These are phyloP conservation scores for Claviceps sp. DNA, from an alignment of 2,329 filamentous ascomycete genomes.

Conservation along the genomic window DNA sequence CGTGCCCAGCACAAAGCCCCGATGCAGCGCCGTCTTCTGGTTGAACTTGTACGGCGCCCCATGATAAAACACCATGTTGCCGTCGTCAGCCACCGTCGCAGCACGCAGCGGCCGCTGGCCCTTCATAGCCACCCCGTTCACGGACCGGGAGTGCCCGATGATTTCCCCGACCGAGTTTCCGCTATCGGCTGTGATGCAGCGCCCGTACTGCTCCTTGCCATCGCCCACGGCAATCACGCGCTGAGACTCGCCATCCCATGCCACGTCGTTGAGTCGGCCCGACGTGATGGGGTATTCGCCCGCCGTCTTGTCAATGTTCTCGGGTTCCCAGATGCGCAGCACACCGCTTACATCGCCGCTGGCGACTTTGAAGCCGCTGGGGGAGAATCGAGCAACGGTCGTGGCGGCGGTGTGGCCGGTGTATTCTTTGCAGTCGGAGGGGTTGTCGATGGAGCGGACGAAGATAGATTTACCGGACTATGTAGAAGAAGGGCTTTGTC, in stretches of 20 bases:
- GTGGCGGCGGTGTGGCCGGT: slow-evolving; percentile 79
- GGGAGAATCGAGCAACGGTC: slow-evolving; percentile 85
- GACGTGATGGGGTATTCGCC: slow-evolving; percentile 92
- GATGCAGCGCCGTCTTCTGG: slow-evolving; percentile 67
- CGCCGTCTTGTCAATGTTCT: slow-evolving; percentile 73
- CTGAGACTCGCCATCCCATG: slow-evolving; percentile 95
- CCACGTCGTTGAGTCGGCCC: slow-evolving; percentile 88
- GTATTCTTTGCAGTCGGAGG: slow-evolving; percentile 75
- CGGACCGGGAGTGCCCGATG: slow-evolving; percentile 74
- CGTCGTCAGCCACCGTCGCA: slow-evolving; percentile 83
- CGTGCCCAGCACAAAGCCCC: slow-evolving; percentile 76
- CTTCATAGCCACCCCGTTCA: slow-evolving; percentile 84
- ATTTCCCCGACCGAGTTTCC: slow-evolving; percentile 95
- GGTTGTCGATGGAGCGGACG: slow-evolving; percentile 85
- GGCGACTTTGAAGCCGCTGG: slow-evolving; percentile 88
- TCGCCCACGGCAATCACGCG: slow-evolving; percentile 93
- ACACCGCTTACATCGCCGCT: slow-evolving; percentile 76
- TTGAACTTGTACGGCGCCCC: slow-evolving; percentile 95
- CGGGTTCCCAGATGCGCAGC: slow-evolving; percentile 86
- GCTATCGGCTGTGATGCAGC: slow-evolving; percentile 89
- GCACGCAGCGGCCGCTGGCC: slow-evolving; percentile 84
- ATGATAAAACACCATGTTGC: slow-evolving; percentile 80
- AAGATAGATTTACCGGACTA: slow-evolving; percentile 95
- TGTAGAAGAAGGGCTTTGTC: not conserved
- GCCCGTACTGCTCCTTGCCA: slow-evolving; percentile 83